phyloP scores from a whole-genome alignment of 768 basidiomycete genomes.

The Cantharellus anzutake region DNA sequence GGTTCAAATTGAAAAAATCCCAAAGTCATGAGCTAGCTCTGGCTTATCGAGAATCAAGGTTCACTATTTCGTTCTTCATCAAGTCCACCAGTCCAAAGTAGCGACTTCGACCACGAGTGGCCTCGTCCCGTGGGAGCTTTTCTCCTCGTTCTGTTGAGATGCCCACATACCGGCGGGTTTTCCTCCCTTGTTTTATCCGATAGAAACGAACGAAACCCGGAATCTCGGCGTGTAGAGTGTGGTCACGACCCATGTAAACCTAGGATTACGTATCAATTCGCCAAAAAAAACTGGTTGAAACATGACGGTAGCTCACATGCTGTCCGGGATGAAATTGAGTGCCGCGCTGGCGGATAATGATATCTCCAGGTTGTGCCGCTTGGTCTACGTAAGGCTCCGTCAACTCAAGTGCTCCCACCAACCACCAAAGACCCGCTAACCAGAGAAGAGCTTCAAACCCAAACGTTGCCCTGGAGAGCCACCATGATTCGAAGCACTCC shows the following conservation, averaged over 20 bases:
- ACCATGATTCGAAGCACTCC: constrained; percentile 82
- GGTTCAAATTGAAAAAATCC: too few species aligned
- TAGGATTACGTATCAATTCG: constrained; percentile 16
- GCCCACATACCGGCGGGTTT: constrained; percentile 58
- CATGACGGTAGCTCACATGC: constrained; percentile 37
- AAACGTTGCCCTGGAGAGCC: constrained; percentile 85
- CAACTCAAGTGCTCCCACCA: neutral
- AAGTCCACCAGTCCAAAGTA: constrained; percentile 64
- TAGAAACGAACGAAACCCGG: constrained; percentile 94
- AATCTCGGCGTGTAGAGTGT: constrained; percentile 77
- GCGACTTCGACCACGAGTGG: constrained; percentile 56
- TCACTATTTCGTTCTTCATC: neutral
- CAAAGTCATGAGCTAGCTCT: too few species aligned
- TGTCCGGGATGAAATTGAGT: constrained; percentile 86
- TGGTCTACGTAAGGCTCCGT: constrained; percentile 37
- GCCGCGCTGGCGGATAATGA: constrained; percentile 89
- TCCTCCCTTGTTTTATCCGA: constrained; percentile 47
- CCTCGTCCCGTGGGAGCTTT: constrained; percentile 67
- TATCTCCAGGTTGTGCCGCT: constrained; percentile 83
- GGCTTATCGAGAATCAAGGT: too few species aligned
- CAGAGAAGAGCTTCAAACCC: constrained; percentile 92
- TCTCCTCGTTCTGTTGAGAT: constrained; percentile 71
- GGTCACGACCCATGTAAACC: constrained; percentile 86
- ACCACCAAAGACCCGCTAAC: constrained; percentile 23
- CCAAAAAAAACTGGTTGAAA: neutral